Percentiles rank a stretch among this genome's conserved stretches.
Evolutionary conservation across 768 basidiomycete genomes (phyloP).

Genomic region (Pleurotus platypus): DNA sequence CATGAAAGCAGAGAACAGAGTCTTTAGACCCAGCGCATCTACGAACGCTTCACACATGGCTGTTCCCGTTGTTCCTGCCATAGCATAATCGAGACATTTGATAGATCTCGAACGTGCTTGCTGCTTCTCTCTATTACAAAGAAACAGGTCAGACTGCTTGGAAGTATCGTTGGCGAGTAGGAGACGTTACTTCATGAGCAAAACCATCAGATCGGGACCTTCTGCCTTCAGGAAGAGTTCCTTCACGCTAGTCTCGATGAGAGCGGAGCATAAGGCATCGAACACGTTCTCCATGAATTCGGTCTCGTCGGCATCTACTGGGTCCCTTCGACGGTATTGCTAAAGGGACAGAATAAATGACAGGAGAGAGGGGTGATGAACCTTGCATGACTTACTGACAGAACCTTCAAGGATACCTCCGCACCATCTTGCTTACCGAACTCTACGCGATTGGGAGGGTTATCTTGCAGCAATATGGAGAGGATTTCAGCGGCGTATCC

Average conservation of each 20-base stretch:
- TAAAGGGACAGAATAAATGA: constrained; percentile 24
- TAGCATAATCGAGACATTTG: constrained; percentile 88
- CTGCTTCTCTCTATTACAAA: constrained; percentile 63
- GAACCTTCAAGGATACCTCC: constrained; percentile 67
- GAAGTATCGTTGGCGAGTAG: background rate
- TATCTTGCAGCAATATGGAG: constrained; percentile 84
- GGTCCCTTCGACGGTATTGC: constrained; percentile 88
- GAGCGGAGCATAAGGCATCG: constrained; percentile 81
- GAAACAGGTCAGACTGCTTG: background rate
- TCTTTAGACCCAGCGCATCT: constrained; percentile 84
- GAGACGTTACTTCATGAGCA: constrained; percentile 85
- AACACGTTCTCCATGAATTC: constrained; percentile 99
- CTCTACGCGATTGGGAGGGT: constrained; percentile 61
- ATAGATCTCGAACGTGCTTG: constrained; percentile 80
- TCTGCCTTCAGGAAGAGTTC: constrained; percentile 82
- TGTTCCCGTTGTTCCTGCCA: constrained; percentile 73
- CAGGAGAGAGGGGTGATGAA: constrained; percentile 4
- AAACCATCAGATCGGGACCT: constrained; percentile 95
- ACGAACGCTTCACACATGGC: constrained; percentile 81
- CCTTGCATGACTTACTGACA: constrained; percentile 60
- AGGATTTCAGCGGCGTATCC: constrained; percentile 91
- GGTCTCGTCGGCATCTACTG: constrained; percentile 81
- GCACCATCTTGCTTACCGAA: constrained; percentile 76
- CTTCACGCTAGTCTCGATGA: constrained; percentile 79
- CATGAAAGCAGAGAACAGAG: constrained; percentile 89